Conservation (phyloP, 768 basidiomycete genomes). For the Gloeostereum incarnatum region DNA sequence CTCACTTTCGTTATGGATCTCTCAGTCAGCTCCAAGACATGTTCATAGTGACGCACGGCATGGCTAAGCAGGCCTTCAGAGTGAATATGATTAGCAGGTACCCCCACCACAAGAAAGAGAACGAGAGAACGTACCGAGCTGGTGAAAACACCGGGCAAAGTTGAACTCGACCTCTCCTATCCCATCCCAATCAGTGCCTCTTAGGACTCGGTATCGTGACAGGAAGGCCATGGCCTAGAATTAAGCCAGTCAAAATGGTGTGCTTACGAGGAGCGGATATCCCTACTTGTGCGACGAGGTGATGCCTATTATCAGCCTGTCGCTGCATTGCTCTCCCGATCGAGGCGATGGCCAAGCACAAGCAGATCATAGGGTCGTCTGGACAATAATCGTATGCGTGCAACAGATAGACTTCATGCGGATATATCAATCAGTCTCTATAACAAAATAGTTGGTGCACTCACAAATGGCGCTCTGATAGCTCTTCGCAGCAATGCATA, state of each 20-base stretch:
- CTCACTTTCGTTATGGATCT: slow-evolving; percentile 21
- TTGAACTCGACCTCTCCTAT: slow-evolving; percentile 86
- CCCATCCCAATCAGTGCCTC: slow-evolving; percentile 30
- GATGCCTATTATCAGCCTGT: slow-evolving; percentile 90
- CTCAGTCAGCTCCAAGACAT: slow-evolving; percentile 57
- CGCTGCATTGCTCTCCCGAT: slow-evolving; percentile 88
- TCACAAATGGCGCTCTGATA: slow-evolving; percentile 88
- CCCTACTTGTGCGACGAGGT: slow-evolving; percentile 63
- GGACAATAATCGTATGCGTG: slow-evolving; percentile 83
- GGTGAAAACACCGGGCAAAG: slow-evolving; percentile 87
- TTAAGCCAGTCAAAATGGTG: background rate
- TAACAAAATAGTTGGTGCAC: slow-evolving; percentile 14
- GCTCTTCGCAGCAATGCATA: slow-evolving; percentile 76
- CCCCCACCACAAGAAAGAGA: background rate
- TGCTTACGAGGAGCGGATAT: slow-evolving; percentile 10
- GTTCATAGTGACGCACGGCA: slow-evolving; percentile 80
- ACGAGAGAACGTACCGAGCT: slow-evolving; percentile 51
- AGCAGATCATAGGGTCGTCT: slow-evolving; percentile 78
- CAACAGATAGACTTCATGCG: slow-evolving; percentile 69
- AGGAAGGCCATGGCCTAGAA: slow-evolving; percentile 76
- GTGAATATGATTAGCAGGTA: background rate
- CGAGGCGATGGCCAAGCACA: slow-evolving; percentile 77
- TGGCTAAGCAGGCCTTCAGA: slow-evolving; percentile 65
- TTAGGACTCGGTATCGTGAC: slow-evolving; percentile 65
- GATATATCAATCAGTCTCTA: background rate